phyloP scores from a whole-genome alignment of 345 rosid genomes.

The Brassica incana region DNA sequence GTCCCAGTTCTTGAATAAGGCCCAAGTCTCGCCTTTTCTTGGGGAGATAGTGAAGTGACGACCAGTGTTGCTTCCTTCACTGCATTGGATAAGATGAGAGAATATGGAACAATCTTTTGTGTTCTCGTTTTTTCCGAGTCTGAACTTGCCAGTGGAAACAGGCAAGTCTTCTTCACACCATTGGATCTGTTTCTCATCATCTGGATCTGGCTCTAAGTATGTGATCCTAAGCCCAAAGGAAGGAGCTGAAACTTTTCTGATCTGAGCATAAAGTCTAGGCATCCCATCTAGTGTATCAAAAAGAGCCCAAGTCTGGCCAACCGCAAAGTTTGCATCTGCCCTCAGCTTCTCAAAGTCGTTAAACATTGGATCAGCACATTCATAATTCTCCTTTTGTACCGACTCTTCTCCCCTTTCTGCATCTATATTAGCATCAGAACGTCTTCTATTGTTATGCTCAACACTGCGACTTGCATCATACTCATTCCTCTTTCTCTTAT shows the following conservation, averaged over 20 bases:
- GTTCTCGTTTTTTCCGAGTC: neutral
- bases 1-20: constrained; percentile 70
- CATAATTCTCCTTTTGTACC: neutral
- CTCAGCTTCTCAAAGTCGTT: constrained; percentile 52
- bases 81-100: neutral
- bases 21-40: constrained; percentile 70
- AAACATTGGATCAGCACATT: neutral
- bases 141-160: neutral
- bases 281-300: constrained; percentile 52
- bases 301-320: constrained; percentile 64
- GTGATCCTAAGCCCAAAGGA: constrained; percentile 51
- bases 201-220: constrained; percentile 65
- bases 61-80: neutral
- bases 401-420: neutral
- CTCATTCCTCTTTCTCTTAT: too few species aligned
- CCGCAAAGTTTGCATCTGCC: constrained; percentile 45
- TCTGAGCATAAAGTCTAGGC: constrained; percentile 76
- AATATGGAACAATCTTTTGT: neutral
- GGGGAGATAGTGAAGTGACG: constrained; percentile 18
- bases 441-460: too few species aligned
- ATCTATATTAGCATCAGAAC: too few species aligned
- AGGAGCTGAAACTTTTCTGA: constrained; percentile 44
- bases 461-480: too few species aligned
- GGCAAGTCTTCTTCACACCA: constrained; percentile 53
- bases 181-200: constrained; percentile 39